Evolutionary conservation across 1,139 yeast species (phyloP).

Genomic region (Pichia sp.): DNA sequence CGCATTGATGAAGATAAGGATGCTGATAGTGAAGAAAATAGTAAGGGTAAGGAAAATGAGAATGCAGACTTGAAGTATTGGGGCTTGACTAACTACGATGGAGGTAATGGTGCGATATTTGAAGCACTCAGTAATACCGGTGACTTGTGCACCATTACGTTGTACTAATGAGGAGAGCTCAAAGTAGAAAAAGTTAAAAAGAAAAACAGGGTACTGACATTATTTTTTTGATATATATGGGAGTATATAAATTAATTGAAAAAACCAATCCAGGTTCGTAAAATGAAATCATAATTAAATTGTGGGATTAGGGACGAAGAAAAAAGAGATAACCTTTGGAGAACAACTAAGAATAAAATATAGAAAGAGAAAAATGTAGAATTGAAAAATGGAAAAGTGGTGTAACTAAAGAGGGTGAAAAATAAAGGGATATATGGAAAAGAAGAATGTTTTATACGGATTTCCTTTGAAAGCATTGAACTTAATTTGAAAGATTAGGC

Average conservation of each 20-base stretch:
- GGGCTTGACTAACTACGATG: slow-evolving; percentile 52
- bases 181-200: background rate
- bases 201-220: background rate
- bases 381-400: background rate
- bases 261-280: background rate
- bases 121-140: slow-evolving; percentile 47
- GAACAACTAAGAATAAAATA: background rate
- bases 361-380: background rate
- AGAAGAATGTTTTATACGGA: background rate
- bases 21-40: slow-evolving; percentile 1
- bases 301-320: background rate
- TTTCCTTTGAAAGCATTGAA: background rate
- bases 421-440: background rate
- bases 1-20: background rate
- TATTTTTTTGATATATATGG: background rate
- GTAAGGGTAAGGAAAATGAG: background rate
- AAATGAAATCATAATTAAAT: background rate
- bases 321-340: background rate
- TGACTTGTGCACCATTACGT: slow-evolving; percentile 11
- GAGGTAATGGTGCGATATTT: slow-evolving; percentile 45
- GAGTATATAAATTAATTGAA: background rate
- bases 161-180: background rate
- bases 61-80: slow-evolving; percentile 33
- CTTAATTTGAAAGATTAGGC: background rate
- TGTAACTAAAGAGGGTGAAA: background rate